Evolutionary conservation across 495 filamentous ascomycete species (phyloP).

Genomic region (Hyaloscypha variabilis): DNA sequence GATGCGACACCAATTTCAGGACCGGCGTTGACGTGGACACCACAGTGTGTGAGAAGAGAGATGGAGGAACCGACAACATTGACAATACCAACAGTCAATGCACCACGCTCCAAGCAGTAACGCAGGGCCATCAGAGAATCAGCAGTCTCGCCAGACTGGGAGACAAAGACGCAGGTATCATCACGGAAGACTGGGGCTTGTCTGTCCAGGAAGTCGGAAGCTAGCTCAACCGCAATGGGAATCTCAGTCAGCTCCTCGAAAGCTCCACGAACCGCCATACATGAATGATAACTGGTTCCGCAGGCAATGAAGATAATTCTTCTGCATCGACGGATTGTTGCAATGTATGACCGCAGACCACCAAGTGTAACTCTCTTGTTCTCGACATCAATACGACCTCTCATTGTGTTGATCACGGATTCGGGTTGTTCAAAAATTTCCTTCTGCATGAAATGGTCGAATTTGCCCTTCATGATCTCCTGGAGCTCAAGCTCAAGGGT

Average conservation of each 20-base stretch:
- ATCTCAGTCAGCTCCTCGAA: slow-evolving; percentile 99
- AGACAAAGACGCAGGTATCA: slow-evolving; percentile 98
- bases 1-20: slow-evolving; percentile 99
- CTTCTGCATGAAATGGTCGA: slow-evolving; percentile 99
- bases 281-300: slow-evolving; percentile 96
- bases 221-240: slow-evolving; percentile 93
- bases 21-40: slow-evolving; percentile 99
- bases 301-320: slow-evolving; percentile 98
- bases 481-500: slow-evolving; percentile 97
- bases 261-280: slow-evolving; percentile 97
- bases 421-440: slow-evolving; percentile 99
- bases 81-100: slow-evolving; percentile 95
- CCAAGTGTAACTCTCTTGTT: slow-evolving; percentile 95
- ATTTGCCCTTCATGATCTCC: slow-evolving; percentile 99
- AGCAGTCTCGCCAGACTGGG: slow-evolving; percentile 98
- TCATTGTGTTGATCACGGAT: slow-evolving; percentile 99
- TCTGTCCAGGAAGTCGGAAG: slow-evolving; percentile 96
- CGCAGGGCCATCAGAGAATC: slow-evolving; percentile 96
- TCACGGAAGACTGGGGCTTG: slow-evolving; percentile 99
- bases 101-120: slow-evolving; percentile 96
- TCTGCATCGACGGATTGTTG: slow-evolving; percentile 93
- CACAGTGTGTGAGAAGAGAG: slow-evolving; percentile 96
- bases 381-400: slow-evolving; percentile 89
- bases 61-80: slow-evolving; percentile 98
- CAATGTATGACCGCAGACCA: slow-evolving; percentile 92